Evolutionary conservation across 2,329 filamentous ascomycete genomes (phyloP), one percentile per base, ranked within the genome.

Genomic region (Colletotrichum incanum): DNA sequence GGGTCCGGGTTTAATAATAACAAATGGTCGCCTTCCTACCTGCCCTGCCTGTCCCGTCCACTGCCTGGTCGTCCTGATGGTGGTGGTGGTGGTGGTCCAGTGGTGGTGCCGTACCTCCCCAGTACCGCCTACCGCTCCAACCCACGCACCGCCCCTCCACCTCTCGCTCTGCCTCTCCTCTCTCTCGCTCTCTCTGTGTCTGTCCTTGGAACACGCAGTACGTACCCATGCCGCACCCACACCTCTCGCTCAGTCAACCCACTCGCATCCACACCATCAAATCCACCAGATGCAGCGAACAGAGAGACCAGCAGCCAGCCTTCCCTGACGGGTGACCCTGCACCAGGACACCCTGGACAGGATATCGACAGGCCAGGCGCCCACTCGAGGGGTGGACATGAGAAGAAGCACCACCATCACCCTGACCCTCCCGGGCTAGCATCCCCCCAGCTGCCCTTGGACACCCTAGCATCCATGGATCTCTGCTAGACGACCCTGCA

Each of bases 1-100:
- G 73, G 73, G 74, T 71, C 71, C 64, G 71, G 71, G 74, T 75
- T 74, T 75, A 75, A 75, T 74, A 75, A 75, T 75, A 74, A 75
- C 71, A 74, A 75, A 71, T 71, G 67, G 62, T 58, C 49, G 50
- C 67, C 67, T 61, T 61, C 61, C 50, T 37, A 28, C 37, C 62
- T 47, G 39, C 28, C 58, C 58, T 61, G 26, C 34, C n/a, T n/a
- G 39, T n/a, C 59, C 18, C 50, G 11, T 37, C 43, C 18, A 47
- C 65, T 41, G 49, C 31, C 58, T 28, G 58, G 28, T 41, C 34
- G 55, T 58, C 14, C 41, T 55, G 60, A 28, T 50, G 60, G 23
- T 62, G 59, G 20, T 49, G 26, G 26, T 62, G 59, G 43, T 61
- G 58, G 58, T 47, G 56, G 37, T 59, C 50, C 50, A 34, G 50